Evolutionary conservation across 805 yeast species (phyloP).

Genomic region (Teunomyces barrocoloradensis): DNA sequence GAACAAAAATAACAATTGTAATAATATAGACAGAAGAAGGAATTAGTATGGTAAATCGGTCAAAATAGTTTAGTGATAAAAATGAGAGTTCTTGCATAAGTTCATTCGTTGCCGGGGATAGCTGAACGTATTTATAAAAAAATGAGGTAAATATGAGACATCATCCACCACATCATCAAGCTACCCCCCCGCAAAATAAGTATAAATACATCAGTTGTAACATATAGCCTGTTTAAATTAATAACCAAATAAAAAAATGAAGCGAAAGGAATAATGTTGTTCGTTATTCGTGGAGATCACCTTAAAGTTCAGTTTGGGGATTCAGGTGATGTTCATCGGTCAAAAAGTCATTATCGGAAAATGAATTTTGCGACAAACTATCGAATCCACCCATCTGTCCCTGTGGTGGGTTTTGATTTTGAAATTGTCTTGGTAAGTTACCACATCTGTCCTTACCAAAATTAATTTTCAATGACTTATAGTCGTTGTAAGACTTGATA

Average conservation of each 20-base stretch:
- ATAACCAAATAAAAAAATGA: slow-evolving; percentile 2
- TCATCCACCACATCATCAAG: not conserved
- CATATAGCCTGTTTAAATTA: slow-evolving; percentile 1
- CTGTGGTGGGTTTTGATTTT: slow-evolving; percentile 21
- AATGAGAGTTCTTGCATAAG: not conserved
- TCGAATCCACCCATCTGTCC: slow-evolving; percentile 12
- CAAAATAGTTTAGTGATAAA: not conserved
- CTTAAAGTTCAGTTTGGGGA: slow-evolving; percentile 4
- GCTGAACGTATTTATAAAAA: not conserved
- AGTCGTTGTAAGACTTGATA: slow-evolving; percentile 67
- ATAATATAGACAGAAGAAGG: slow-evolving; percentile 3
- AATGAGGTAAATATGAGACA: too few species aligned
- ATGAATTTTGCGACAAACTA: slow-evolving; percentile 16
- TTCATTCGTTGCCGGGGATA: not conserved
- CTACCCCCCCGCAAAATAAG: not conserved
- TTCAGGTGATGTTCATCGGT: slow-evolving; percentile 16
- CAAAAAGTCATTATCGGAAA: slow-evolving; percentile 22
- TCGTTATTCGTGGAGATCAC: not conserved
- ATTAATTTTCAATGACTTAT: slow-evolving; percentile 66
- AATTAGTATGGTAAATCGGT: not conserved
- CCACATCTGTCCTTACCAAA: slow-evolving; percentile 68
- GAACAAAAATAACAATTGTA: slow-evolving; percentile 1
- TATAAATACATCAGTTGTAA: not conserved
- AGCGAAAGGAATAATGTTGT: slow-evolving; percentile 4
- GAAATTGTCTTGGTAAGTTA: slow-evolving; percentile 80